Evolutionary conservation across 441 rosid species (phyloP), one percentile per base, ranked within the genome.

Genomic region (Manihot esculenta): DNA sequence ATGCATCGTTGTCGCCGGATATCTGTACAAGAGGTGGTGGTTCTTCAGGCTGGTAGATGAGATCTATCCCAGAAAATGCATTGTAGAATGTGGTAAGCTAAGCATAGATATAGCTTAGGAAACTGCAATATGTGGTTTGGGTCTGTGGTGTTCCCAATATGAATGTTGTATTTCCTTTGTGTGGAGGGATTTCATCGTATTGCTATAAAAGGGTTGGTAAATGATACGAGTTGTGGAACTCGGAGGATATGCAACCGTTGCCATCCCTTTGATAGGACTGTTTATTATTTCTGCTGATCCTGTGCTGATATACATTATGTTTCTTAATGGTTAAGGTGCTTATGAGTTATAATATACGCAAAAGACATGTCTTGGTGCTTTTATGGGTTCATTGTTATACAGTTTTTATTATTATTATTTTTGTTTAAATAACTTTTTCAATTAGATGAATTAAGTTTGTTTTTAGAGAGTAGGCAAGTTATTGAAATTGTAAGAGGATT

Each of bases 101-200:
- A 72, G 42, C 56, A 35, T 0, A 49, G 73, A 60, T 62, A 66
- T 48, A 62, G 53, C 65, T 18, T 47, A 72, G 66, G 47, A 64
- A 68, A 57, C 41, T 67, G 49, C 47, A 51, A 59, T 30, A 24
- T 48, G 68, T 60, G 35, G 65, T 64, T 30, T 10, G 66, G 26
- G 62, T 71, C 66, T 45, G 50, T 67, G 33, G 21, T 75, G 60
- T 55, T 78, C 69, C 47, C 47, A n/a, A 26, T 50, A 26, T 64
- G 78, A 33, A 81, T 70, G 68, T 61, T 68, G 49, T n/a, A 30
- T 71, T 64, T 70, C 53, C 7, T 62, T 24, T 38, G 55, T 63
- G 67, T 50, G 68, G 64, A 68, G 61, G 70, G 75, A 33, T 57
- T 57, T 57, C 64, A 72, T 57, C 38, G 3, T 56, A 44, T 20